A percentile compares a stretch with the other conserved stretches of the same genome.
These are phyloP conservation scores for Scenedesmus sp. DNA, from an alignment of 163 green algal species.

Conservation along the genomic window DNA sequence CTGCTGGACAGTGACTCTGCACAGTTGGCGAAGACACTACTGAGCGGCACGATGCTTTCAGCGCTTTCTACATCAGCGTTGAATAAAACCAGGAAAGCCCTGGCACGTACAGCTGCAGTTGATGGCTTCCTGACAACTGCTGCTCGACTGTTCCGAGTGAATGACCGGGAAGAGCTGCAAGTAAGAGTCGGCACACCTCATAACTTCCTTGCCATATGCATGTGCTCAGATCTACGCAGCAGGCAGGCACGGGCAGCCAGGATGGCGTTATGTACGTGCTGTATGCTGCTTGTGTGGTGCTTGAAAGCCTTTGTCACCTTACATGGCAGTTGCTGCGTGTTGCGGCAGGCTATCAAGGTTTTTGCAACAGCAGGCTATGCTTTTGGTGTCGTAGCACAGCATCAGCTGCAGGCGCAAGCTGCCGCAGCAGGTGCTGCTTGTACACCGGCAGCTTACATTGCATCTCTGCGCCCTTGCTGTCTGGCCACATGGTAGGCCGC, in stretches of 20 bases:
- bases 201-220: background rate
- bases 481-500: background rate
- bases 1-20: constrained; percentile 12
- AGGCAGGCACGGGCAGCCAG: background rate
- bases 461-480: background rate
- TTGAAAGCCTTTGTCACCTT: background rate
- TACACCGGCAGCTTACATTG: background rate
- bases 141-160: constrained; percentile 25
- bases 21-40: constrained; percentile 5
- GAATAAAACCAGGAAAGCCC: background rate
- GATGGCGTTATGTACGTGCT: background rate
- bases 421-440: background rate
- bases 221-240: background rate
- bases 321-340: background rate
- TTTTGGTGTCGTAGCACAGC: background rate
- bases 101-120: constrained; percentile 16
- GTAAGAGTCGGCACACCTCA: background rate
- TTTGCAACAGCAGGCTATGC: background rate
- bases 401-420: background rate
- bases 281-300: background rate
- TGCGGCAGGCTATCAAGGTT: background rate
- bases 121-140: constrained; percentile 33
- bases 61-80: constrained; percentile 20
- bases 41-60: constrained; percentile 36
- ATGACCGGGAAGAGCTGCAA: constrained; percentile 49